These are phyloP conservation scores for Xylaria digitata DNA, from an alignment of 2,329 filamentous ascomycete species.

Conservation along the genomic window DNA sequence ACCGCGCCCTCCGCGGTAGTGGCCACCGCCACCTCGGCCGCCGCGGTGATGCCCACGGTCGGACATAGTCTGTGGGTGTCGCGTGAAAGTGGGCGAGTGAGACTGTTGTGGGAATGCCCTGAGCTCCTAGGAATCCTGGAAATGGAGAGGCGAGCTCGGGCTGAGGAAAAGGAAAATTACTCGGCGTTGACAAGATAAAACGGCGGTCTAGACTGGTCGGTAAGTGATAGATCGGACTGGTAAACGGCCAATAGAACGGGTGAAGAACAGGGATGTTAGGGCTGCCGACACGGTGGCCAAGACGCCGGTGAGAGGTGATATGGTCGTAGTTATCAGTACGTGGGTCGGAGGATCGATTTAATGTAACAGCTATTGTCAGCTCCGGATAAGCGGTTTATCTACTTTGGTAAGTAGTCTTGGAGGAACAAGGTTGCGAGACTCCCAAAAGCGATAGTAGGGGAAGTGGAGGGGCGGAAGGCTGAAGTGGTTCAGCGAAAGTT, in stretches of 20 bases:
- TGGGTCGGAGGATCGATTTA: neutral
- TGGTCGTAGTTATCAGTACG: constrained; percentile 4
- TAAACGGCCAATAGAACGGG: constrained; percentile 22
- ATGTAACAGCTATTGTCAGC: constrained; percentile 6
- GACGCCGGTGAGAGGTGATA: neutral
- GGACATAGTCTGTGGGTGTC: constrained; percentile 56
- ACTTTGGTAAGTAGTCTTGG: neutral
- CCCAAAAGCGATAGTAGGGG: constrained; percentile 7
- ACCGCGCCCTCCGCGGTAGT: constrained; percentile 55
- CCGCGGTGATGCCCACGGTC: constrained; percentile 63
- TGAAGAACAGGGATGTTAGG: constrained; percentile 1
- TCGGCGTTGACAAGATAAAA: neutral
- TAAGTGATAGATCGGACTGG: constrained; percentile 18
- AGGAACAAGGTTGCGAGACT: constrained; percentile 5
- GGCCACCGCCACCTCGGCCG: constrained; percentile 57
- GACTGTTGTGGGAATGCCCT: neutral
- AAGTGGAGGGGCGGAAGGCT: constrained; percentile 33
- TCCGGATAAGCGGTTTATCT: neutral
- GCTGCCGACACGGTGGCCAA: constrained; percentile 1
- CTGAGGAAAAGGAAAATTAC: constrained; percentile 1
- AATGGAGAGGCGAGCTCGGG: constrained; percentile 1
- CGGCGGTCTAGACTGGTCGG: constrained; percentile 29
- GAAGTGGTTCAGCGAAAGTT: constrained; percentile 11
- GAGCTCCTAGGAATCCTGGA: neutral
- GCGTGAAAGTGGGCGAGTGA: constrained; percentile 14